Conservation (phyloP, 768 basidiomycete species). For the Cyclocybe cylindracea region DNA sequence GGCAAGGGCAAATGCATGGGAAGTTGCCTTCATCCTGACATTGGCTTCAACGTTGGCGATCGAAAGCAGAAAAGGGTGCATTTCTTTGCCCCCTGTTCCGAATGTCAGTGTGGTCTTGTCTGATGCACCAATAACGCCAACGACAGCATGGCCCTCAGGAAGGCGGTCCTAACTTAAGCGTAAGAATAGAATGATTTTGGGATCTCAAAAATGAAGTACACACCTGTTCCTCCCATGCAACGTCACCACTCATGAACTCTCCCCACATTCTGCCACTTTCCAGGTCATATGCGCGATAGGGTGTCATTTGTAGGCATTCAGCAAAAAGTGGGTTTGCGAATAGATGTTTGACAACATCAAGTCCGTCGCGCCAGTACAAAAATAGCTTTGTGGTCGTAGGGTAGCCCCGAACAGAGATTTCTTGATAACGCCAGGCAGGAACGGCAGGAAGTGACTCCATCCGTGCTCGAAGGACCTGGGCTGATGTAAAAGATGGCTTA, state of each 20-base stretch:
- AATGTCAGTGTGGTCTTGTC: neutral
- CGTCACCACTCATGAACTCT: neutral
- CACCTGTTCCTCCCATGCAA: neutral
- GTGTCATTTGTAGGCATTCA: neutral
- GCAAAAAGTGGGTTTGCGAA: neutral
- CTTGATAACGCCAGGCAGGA: neutral
- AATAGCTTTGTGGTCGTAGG: neutral
- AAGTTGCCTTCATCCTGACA: neutral
- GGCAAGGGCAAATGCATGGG: too few relatives aligned
- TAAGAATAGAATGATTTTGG: neutral
- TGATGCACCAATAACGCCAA: neutral
- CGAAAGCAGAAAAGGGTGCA: neutral
- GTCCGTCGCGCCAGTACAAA: neutral
- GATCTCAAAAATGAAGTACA: neutral
- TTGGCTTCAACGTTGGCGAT: neutral
- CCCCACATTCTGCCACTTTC: neutral
- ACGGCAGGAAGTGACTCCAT: neutral
- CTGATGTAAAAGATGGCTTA: neutral
- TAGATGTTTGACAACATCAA: neutral
- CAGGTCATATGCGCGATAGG: neutral
- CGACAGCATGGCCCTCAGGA: neutral
- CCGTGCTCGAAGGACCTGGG: neutral
- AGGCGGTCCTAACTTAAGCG: neutral
- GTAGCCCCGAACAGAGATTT: neutral
- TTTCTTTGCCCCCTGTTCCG: too few relatives aligned